Evolutionary conservation across 192 early-diverging fungal genomes (phyloP), one percentile per base, ranked within the genome.

Genomic region (Entomortierella lignicola): DNA sequence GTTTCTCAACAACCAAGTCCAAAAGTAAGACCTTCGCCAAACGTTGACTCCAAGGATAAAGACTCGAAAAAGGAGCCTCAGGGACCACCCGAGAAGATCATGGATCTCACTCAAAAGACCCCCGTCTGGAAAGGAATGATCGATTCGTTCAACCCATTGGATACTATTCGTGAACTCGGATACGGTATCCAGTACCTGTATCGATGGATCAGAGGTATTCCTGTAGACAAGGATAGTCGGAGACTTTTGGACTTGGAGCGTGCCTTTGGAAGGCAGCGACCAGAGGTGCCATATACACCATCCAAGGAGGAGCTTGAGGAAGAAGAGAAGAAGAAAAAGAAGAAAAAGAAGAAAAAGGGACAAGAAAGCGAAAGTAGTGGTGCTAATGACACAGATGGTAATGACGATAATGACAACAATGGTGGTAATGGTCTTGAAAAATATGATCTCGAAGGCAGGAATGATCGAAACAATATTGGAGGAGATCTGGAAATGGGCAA

Each of bases 61-160:
- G 62, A n/a, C 23, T 69, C 67, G 34, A 54, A 59, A 23, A 30
- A 30, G 1, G 55, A 66, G 47, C 44, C 37, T 37, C 17, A 67
- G 26, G 60, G 47, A 5, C 67, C 65, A 32, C 62, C 67, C 2
- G 62, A 79, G 5, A 66, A 32, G 42, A 61, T 79, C 41, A 43
- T 79, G 50, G 75, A 79, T 23, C 41, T 59, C 26, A 55, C 67
- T 4, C 72, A 72, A 60, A 81, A 74, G 80, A 81, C 66, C 0
- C 69, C 66, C 2, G 42, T 81, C 50, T 81, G 71, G 71, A 68
- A 64, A 39, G 71, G 71, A 11, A 26, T 81, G 2, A 39, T 81
- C 34, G 80, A 81, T 55, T 74, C 80, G 27, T 74, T 81, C 30
- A 81, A 81, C n/a, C 80, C 80, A 0, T 47, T 81, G 48, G 80